phyloP scores from a whole-genome alignment of 306 rosid genomes.

The Trifolium subterraneum region DNA sequence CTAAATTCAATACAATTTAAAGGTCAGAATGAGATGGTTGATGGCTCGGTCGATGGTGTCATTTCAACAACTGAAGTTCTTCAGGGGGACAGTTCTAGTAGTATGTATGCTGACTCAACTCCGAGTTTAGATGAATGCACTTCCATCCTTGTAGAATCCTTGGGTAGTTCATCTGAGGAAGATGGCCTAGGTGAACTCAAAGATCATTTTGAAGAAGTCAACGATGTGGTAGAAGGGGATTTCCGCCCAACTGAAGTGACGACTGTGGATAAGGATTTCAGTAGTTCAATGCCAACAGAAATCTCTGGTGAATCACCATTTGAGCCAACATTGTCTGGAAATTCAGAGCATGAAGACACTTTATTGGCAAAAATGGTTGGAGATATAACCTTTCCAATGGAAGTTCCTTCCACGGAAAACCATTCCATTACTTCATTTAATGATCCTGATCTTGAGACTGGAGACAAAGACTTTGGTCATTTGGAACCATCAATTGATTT shows the following conservation, averaged over 20 bases:
- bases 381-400: conserved; percentile 40
- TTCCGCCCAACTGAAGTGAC: conserved; percentile 40
- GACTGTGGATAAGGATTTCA: conserved; percentile 38
- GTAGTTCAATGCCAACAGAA: conserved; percentile 50
- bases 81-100: conserved; percentile 31
- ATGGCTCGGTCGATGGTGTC: conserved; percentile 23
- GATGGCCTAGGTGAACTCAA: conserved; percentile 32
- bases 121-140: conserved; percentile 34
- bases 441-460: conserved; percentile 38
- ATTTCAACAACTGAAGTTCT: conserved; percentile 20
- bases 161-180: conserved; percentile 16
- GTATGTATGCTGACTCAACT: conserved; percentile 34
- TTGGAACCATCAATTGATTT: conserved; percentile 40
- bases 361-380: conserved; percentile 40
- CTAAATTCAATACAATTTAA: conserved; percentile 46
- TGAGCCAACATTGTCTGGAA: conserved; percentile 42
- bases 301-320: conserved; percentile 38
- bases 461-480: conserved; percentile 20
- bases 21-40: conserved; percentile 70
- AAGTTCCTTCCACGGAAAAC: conserved; percentile 41
- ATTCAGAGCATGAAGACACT: conserved; percentile 40
- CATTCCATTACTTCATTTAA: conserved; percentile 38
- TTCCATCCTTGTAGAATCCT: conserved; percentile 37
- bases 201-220: conserved; percentile 46
- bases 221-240: conserved; percentile 40